Conservation (phyloP, 2,329 filamentous ascomycete species). For the Chaetomium olivaceum region DNA sequence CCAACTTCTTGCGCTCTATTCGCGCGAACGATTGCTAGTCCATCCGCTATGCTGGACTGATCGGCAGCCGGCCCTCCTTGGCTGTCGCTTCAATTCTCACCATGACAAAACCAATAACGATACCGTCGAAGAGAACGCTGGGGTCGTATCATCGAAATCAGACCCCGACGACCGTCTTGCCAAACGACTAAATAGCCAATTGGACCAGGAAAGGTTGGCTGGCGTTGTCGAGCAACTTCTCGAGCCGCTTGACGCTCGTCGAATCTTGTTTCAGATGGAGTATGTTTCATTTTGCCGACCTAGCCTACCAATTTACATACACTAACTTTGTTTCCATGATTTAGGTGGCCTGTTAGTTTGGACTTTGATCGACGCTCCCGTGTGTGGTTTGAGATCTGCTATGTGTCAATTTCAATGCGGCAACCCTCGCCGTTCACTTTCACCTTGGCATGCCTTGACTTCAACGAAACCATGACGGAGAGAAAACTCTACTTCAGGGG, state of each 20-base stretch:
- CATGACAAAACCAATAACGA: neutral
- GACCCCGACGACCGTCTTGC: neutral
- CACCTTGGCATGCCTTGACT: too few relatives aligned
- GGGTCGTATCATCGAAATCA: neutral
- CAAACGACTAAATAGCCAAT: neutral
- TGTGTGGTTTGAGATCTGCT: too few relatives aligned
- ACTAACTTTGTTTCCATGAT: too few relatives aligned
- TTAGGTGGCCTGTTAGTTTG: too few relatives aligned
- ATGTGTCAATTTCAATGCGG: too few relatives aligned
- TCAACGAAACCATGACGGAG: too few relatives aligned
- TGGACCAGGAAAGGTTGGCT: neutral
- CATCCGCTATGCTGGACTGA: constrained; percentile 7
- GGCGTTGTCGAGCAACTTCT: neutral
- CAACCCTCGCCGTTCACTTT: too few relatives aligned
- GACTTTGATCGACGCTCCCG: too few relatives aligned
- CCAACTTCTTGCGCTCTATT: neutral
- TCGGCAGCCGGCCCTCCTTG: constrained; percentile 1
- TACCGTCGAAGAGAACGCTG: neutral
- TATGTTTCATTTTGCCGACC: neutral
- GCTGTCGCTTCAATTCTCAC: neutral
- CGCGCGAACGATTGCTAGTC: constrained; percentile 10
- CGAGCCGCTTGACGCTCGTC: neutral
- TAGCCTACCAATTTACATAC: too few relatives aligned
- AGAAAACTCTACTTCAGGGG: too few relatives aligned
- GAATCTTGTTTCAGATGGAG: neutral